phyloP scores from a whole-genome alignment of 495 filamentous ascomycete genomes.

The Choiromyces venosus region DNA sequence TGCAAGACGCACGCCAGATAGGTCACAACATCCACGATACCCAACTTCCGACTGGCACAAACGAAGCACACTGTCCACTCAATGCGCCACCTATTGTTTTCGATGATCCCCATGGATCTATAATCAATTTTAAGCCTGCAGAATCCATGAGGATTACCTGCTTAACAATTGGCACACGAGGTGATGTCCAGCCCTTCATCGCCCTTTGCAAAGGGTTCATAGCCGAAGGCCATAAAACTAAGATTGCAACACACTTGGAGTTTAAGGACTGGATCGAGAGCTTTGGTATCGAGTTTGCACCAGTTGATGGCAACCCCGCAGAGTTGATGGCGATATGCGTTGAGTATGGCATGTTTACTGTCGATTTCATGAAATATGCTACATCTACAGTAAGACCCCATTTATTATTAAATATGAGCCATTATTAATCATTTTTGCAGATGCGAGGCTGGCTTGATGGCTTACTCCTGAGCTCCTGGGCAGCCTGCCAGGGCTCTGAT shows the following conservation, averaged over 20 bases:
- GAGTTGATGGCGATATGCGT: constrained; percentile 95
- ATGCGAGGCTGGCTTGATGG: constrained; percentile 94
- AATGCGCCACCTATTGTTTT: constrained; percentile 72
- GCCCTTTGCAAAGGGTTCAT: constrained; percentile 87
- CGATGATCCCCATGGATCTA: constrained; percentile 85
- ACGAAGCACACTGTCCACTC: constrained; percentile 44
- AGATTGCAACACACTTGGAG: constrained; percentile 87
- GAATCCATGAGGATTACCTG: constrained; percentile 83
- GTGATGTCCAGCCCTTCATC: constrained; percentile 97
- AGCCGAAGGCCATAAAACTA: constrained; percentile 76
- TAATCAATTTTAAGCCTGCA: constrained; percentile 88
- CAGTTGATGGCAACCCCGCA: constrained; percentile 83
- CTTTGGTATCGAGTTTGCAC: constrained; percentile 87
- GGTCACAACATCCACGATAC: constrained; percentile 56
- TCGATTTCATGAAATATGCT: constrained; percentile 80
- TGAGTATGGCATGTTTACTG: constrained; percentile 96
- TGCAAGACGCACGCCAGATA: constrained; percentile 70
- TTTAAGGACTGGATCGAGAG: constrained; percentile 82
- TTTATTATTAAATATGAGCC: background rate
- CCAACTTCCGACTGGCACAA: constrained; percentile 52
- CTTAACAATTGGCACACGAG: constrained; percentile 89
- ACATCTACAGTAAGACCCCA: constrained; percentile 54
- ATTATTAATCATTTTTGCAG: constrained; percentile 17
- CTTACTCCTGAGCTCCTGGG: constrained; percentile 76
- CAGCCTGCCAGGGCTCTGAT: constrained; percentile 78